These are phyloP conservation scores for Fusarium subglutinans DNA, from an alignment of 2,329 filamentous ascomycete species.

Conservation along the genomic window DNA sequence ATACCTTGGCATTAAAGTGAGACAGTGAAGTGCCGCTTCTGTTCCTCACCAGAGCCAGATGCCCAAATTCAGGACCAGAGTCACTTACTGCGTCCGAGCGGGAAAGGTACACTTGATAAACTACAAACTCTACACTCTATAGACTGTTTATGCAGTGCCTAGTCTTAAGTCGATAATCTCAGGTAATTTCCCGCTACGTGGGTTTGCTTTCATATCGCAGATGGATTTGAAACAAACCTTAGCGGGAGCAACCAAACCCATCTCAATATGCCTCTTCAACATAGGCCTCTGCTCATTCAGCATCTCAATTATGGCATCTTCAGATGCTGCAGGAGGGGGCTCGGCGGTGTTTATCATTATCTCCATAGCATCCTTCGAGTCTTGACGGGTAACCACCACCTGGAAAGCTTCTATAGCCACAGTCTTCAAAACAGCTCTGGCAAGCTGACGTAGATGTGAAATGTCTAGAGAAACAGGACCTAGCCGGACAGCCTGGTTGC, in stretches of 20 bases:
- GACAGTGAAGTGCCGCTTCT: background rate
- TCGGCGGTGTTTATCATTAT: background rate
- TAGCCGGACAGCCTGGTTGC: background rate
- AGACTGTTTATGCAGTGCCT: background rate
- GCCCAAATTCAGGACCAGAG: background rate
- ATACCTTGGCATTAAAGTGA: background rate
- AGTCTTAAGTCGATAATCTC: background rate
- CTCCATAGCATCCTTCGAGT: background rate
- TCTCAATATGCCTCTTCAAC: background rate
- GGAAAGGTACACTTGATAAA: accelerated
- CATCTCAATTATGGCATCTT: background rate
- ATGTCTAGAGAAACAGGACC: constrained; percentile 5
- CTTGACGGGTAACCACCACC: background rate
- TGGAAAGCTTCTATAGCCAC: background rate
- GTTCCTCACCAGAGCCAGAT: background rate
- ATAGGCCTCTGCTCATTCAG: background rate
- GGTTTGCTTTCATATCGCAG: background rate
- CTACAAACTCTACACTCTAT: background rate
- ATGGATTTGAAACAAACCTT: background rate
- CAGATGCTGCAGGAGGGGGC: background rate
- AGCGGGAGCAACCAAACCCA: background rate
- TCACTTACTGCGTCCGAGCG: background rate
- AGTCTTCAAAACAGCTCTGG: background rate
- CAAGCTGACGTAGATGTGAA: background rate
- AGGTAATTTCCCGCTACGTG: background rate